These are phyloP conservation scores for Endocalyx cinctus DNA, from an alignment of 2,329 filamentous ascomycete species.

Conservation along the genomic window DNA sequence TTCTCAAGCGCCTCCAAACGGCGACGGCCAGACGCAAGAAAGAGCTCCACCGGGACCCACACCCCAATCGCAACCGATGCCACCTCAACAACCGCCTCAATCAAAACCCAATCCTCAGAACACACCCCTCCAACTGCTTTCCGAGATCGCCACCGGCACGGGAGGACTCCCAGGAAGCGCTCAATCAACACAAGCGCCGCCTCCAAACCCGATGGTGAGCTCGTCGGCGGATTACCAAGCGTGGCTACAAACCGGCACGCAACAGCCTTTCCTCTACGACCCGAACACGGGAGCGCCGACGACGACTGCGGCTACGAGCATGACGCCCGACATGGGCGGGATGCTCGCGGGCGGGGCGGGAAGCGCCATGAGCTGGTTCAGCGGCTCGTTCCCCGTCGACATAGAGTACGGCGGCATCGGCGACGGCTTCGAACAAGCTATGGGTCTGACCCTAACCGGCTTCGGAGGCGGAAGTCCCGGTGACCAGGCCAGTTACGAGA, in stretches of 20 bases:
- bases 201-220: constrained; percentile 14
- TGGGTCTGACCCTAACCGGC: constrained; percentile 37
- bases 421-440: constrained; percentile 39
- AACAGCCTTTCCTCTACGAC: constrained; percentile 35
- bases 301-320: constrained; percentile 1
- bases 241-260: constrained; percentile 15
- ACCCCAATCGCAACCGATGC: constrained; percentile 4
- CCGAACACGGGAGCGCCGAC: constrained; percentile 10
- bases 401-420: constrained; percentile 32
- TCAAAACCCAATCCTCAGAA: constrained; percentile 33
- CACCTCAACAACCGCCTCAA: constrained; percentile 17
- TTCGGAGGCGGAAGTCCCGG: constrained; percentile 25
- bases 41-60: constrained; percentile 2
- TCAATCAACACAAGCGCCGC: constrained; percentile 10
- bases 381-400: constrained; percentile 22
- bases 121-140: constrained; percentile 52
- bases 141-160: constrained; percentile 49
- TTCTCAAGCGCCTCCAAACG: not conserved
- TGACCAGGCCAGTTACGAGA: constrained; percentile 16
- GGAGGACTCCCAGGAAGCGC: constrained; percentile 28
- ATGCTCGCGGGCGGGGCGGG: not conserved
- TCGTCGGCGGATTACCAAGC: constrained; percentile 15
- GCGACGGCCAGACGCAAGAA: constrained; percentile 1
- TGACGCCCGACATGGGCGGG: too few species aligned
- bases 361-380: constrained; percentile 25